Evolutionary conservation across 2,329 filamentous ascomycete species (phyloP).

Genomic region (Simplicillium aogashimaense): DNA sequence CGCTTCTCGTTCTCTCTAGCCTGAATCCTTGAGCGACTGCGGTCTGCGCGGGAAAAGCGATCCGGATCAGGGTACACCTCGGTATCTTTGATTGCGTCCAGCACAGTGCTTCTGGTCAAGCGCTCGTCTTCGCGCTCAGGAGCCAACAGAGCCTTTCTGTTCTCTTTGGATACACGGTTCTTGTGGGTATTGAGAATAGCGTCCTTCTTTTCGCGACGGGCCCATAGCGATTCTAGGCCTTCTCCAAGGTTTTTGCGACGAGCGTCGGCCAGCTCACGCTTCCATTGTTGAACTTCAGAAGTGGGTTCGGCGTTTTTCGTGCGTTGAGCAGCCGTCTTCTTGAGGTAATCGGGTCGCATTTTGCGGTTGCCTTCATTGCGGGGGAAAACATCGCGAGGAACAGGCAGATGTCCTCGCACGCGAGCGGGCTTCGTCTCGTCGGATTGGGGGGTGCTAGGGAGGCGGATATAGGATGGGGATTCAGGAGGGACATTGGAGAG

Average conservation of each 20-base stretch:
- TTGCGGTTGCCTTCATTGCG: slow-evolving; percentile 48
- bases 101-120: slow-evolving; percentile 60
- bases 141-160: slow-evolving; percentile 42
- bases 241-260: slow-evolving; percentile 64
- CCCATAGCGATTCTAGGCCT: slow-evolving; percentile 60
- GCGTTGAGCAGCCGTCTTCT: slow-evolving; percentile 47
- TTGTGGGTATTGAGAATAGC: slow-evolving; percentile 24
- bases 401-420: slow-evolving; percentile 71
- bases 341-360: slow-evolving; percentile 49
- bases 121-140: slow-evolving; percentile 68
- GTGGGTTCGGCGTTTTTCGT: slow-evolving; percentile 24
- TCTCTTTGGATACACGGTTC: slow-evolving; percentile 32
- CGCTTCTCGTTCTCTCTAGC: slow-evolving; percentile 34
- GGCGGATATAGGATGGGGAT: slow-evolving; percentile 76
- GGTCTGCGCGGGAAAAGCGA: slow-evolving; percentile 44
- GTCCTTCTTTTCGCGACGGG: slow-evolving; percentile 45
- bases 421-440: slow-evolving; percentile 34
- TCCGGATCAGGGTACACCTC: slow-evolving; percentile 50
- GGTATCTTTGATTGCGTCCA: slow-evolving; percentile 36
- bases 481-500: slow-evolving; percentile 63
- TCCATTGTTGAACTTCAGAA: slow-evolving; percentile 46
- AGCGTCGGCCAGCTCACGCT: slow-evolving; percentile 59
- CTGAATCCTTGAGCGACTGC: slow-evolving; percentile 31
- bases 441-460: slow-evolving; percentile 69
- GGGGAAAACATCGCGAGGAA: slow-evolving; percentile 73